phyloP scores from a whole-genome alignment of 2,329 filamentous ascomycete genomes.

The Colletotrichum kahawae region DNA sequence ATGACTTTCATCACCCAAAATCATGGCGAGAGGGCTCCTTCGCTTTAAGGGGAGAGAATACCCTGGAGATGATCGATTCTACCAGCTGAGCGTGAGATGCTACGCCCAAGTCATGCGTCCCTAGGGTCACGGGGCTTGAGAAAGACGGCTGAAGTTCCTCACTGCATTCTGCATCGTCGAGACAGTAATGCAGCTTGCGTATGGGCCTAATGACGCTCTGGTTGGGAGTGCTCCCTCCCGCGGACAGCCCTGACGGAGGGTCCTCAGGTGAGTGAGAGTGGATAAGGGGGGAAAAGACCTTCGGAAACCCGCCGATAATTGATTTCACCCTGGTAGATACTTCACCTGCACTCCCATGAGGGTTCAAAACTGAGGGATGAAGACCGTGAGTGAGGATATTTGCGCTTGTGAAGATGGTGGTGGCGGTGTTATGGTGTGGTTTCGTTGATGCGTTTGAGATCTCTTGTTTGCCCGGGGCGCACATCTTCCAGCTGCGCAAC shows the following conservation, averaged over 20 bases:
- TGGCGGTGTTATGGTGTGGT: neutral
- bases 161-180: neutral
- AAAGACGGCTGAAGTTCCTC: neutral
- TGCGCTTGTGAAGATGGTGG: too few relatives aligned
- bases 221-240: neutral
- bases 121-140: neutral
- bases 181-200: neutral
- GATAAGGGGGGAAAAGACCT: neutral
- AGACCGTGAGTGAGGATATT: neutral
- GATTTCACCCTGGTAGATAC: neutral
- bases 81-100: neutral
- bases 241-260: neutral
- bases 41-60: neutral
- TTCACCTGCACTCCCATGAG: neutral
- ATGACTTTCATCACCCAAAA: neutral
- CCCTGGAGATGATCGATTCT: neutral
- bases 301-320: neutral
- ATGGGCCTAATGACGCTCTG: neutral
- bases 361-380: neutral
- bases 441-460: neutral
- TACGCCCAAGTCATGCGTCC: neutral
- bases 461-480: too few relatives aligned
- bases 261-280: neutral
- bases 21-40: neutral
- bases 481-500: neutral